Evolutionary conservation across 1,284 basidiomycete genomes (phyloP).

Genomic region (Ceraceosorus guamensis): DNA sequence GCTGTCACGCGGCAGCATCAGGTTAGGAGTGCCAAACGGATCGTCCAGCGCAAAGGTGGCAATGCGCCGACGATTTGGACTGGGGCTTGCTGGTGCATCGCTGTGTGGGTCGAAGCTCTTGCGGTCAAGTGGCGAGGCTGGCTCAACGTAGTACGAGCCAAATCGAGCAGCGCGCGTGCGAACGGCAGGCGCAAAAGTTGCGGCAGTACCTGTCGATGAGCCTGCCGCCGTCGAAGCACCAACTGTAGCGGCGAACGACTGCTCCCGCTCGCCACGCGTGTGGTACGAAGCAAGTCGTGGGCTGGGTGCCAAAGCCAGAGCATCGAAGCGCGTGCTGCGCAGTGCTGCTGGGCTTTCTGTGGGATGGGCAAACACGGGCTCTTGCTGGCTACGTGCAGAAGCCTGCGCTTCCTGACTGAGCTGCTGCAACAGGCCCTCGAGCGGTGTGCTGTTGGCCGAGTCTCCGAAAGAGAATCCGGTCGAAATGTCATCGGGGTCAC

Average conservation of each 20-base stretch:
- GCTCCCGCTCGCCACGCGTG: no score
- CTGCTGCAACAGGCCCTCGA: slow-evolving; percentile 3
- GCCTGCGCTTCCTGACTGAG: neutral
- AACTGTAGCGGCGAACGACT: no score
- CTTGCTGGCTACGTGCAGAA: neutral
- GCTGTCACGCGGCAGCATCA: slow-evolving; percentile 21
- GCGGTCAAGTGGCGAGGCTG: slow-evolving; percentile 34
- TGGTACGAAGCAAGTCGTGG: slow-evolving; percentile 21
- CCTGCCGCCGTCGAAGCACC: slow-evolving; percentile 1
- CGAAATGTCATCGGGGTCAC: neutral
- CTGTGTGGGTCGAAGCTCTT: slow-evolving; percentile 24
- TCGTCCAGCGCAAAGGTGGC: slow-evolving; percentile 21
- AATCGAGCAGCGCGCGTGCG: slow-evolving; percentile 27
- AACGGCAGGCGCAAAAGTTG: slow-evolving; percentile 4
- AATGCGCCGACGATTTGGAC: slow-evolving; percentile 16
- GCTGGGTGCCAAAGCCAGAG: slow-evolving; percentile 29
- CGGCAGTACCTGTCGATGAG: neutral
- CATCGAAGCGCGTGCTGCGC: neutral
- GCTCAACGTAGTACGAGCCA: slow-evolving; percentile 31
- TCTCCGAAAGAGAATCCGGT: neutral
- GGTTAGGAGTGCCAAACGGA: slow-evolving; percentile 19
- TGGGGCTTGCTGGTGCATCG: slow-evolving; percentile 5
- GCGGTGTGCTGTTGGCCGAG: slow-evolving; percentile 3
- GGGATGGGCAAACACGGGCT: slow-evolving; percentile 5
- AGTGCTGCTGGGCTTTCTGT: neutral